Conservation (phyloP, 2,329 filamentous ascomycete genomes). For the Pestalotiopsis sp. region DNA sequence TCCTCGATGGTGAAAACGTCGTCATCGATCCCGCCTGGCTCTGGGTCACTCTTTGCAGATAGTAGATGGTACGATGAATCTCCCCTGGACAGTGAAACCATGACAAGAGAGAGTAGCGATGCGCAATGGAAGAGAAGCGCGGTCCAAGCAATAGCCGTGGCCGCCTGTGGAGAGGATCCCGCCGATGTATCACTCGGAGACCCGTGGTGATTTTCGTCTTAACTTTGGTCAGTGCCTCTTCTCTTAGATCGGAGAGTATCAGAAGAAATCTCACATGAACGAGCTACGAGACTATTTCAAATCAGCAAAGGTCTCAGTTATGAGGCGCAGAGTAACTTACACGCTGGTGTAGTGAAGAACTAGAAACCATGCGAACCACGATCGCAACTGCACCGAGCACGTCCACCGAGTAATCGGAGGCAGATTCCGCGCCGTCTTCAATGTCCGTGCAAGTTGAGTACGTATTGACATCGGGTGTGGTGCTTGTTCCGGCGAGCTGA, state of each 20-base stretch:
- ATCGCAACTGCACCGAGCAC: background rate
- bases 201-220: background rate
- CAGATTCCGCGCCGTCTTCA: background rate
- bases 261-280: background rate
- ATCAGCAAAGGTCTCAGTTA: background rate
- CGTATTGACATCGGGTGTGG: background rate
- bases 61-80: background rate
- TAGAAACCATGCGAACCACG: background rate
- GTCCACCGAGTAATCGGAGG: background rate
- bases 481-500: background rate
- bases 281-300: background rate
- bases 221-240: background rate
- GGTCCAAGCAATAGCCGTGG: background rate
- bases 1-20: background rate
- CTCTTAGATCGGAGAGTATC: background rate
- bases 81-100: background rate
- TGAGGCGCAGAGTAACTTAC: background rate
- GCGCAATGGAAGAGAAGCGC: background rate
- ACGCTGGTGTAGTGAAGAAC: background rate
- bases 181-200: background rate
- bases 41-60: background rate
- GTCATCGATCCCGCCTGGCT: background rate
- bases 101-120: background rate
- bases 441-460: background rate
- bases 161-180: background rate